These are phyloP conservation scores for Pyrenochaeta sp. DNA, from an alignment of 2,329 filamentous ascomycete species.

Conservation along the genomic window DNA sequence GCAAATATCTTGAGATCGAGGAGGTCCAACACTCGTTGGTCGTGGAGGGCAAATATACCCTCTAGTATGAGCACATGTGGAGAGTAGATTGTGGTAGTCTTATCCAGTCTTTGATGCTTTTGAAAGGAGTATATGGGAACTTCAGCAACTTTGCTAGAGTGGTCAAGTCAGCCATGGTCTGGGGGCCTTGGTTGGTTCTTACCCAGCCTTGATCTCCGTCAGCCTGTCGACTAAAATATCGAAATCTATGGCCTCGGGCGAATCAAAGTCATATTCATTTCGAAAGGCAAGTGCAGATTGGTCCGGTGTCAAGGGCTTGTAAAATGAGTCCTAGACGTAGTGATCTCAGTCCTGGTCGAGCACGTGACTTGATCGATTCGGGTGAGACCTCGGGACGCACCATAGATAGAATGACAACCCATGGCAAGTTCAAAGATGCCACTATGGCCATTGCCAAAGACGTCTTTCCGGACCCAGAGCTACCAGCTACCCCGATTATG, in stretches of 20 bases:
- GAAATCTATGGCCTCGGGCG: slow-evolving; percentile 93
- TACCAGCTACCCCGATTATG: slow-evolving; percentile 95
- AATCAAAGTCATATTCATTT: slow-evolving; percentile 96
- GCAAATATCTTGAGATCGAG: slow-evolving; percentile 97
- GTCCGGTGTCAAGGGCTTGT: slow-evolving; percentile 84
- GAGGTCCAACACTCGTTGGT: slow-evolving; percentile 82
- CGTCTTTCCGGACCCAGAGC: slow-evolving; percentile 94
- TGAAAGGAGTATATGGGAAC: slow-evolving; percentile 96
- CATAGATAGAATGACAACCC: slow-evolving; percentile 98
- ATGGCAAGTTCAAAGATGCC: slow-evolving; percentile 86
- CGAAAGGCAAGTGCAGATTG: slow-evolving; percentile 80
- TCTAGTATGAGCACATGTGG: slow-evolving; percentile 95
- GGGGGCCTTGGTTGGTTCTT: slow-evolving; percentile 42
- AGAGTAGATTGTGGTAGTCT: slow-evolving; percentile 91
- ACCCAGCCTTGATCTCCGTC: slow-evolving; percentile 90
- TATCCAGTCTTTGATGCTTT: slow-evolving; percentile 79
- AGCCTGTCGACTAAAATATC: slow-evolving; percentile 83
- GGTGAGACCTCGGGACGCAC: slow-evolving; percentile 64
- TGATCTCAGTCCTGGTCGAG: slow-evolving; percentile 16
- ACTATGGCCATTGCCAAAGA: slow-evolving; percentile 93
- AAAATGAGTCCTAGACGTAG: slow-evolving; percentile 83
- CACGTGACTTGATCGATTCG: slow-evolving; percentile 31
- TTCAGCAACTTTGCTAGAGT: slow-evolving; percentile 77
- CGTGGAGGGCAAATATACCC: slow-evolving; percentile 94
- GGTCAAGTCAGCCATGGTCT: slow-evolving; percentile 13